Evolutionary conservation across 805 yeast genomes (phyloP), one percentile per base, ranked within the genome.

Genomic region (Metschnikowia arizonensis): DNA sequence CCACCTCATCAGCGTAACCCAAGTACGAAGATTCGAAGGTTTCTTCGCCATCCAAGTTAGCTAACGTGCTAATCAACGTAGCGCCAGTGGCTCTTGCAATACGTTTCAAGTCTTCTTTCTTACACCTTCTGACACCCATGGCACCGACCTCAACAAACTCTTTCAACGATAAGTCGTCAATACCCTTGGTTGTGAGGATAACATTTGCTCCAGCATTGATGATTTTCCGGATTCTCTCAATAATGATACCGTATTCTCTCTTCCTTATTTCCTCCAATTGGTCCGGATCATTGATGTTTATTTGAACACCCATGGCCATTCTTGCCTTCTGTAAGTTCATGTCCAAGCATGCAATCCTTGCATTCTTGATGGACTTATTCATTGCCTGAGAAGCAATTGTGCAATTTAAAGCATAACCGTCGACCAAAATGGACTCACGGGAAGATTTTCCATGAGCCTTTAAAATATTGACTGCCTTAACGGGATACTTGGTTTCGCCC

Each of bases 51-150:
- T 93, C 98, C 66, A 95, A 77, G 62, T 93, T 93, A 45, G 96
- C 84, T 81, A 93, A 79, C 54, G 86, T 83, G 44, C 86, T 74
- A 41, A 95, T 76, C 59, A 93, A 72, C 3, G 96, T 87, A 32
- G 97, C 99, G 48, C 99, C 99, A 1, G 98, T 89, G 36, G 99
- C 98, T 61, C 96, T 79, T 5, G 99, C 98, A 56, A 93, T 91
- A 73, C 99, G 83, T 64, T 96, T 81, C 58, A 93, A 76, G 67
- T 93, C 99, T 68, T 93, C 99, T 63, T 88, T 89, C 68, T 88
- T 88, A 75, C 97, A 89, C 57, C 99, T 81, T 73, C 99, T 85
- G 39, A 93, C 97, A 18, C 93, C 97, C 88, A 89, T 87, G 37
- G 88, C 89, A 30, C 88, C 88, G 36, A 87, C 83, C 67, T 89